A percentile compares a stretch with the other conserved stretches of the same genome.
phyloP scores from a whole-genome alignment of 129 eudicot species.

The Chrysanthemum lavandulifolium region DNA sequence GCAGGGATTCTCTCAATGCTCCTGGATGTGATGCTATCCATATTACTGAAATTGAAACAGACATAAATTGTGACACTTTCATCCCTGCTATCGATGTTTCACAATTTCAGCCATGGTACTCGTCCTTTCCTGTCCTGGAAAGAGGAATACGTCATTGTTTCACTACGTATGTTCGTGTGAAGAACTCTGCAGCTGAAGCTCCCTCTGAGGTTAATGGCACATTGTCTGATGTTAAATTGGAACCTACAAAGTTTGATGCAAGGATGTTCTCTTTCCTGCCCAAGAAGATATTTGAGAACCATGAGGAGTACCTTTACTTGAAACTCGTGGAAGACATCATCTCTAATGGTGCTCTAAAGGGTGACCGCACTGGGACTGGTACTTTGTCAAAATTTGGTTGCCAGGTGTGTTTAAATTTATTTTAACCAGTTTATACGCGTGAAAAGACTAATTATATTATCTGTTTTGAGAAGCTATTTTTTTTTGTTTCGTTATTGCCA shows the following conservation, averaged over 20 bases:
- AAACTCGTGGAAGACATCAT: constrained; percentile 69
- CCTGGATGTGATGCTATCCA: constrained; percentile 89
- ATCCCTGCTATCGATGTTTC: constrained; percentile 72
- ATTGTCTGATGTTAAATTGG: constrained; percentile 29
- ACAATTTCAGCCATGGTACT: constrained; percentile 81
- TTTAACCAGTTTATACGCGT: neutral
- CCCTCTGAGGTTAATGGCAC: constrained; percentile 21
- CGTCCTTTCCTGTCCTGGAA: constrained; percentile 64
- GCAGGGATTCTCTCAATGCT: constrained; percentile 89
- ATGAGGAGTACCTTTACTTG: constrained; percentile 77
- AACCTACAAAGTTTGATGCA: constrained; percentile 41
- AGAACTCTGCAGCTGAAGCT: constrained; percentile 34
- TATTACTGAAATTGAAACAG: constrained; percentile 68
- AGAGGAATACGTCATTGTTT: constrained; percentile 57
- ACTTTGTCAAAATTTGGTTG: constrained; percentile 89
- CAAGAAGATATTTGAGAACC: constrained; percentile 71
- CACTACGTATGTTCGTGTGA: constrained; percentile 75
- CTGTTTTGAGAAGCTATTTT: neutral
- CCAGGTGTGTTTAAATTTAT: constrained; percentile 50
- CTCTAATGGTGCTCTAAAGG: constrained; percentile 66
- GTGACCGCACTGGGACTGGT: constrained; percentile 88
- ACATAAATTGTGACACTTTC: constrained; percentile 77
- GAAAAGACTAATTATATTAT: constrained; percentile 5
- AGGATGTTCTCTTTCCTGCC: constrained; percentile 65
- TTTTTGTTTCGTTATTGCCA: constrained; percentile 11